phyloP scores from a whole-genome alignment of 139 green algal genomes.

The Asterochloris erici region DNA sequence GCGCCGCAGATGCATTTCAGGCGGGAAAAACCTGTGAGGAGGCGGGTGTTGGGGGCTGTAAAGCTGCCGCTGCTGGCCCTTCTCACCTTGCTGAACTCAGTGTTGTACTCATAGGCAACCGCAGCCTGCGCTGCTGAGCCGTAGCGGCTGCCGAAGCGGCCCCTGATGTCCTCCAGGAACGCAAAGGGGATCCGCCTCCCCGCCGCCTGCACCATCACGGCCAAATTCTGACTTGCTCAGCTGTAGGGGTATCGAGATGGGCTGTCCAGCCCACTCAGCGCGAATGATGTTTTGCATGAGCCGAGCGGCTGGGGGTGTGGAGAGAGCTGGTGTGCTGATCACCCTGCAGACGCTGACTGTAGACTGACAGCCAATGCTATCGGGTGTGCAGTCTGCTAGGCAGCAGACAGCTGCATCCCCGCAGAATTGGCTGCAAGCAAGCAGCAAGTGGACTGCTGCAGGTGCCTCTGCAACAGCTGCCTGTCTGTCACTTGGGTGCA shows the following conservation, averaged over 20 bases:
- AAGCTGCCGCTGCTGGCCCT: slow-evolving; percentile 48
- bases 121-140: slow-evolving; percentile 39
- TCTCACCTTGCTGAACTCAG: slow-evolving; percentile 59
- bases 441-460: too few relatives aligned
- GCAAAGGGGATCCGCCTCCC: slow-evolving; percentile 82
- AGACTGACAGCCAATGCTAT: too few relatives aligned
- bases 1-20: too few relatives aligned
- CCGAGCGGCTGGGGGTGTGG: neutral
- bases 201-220: slow-evolving; percentile 40
- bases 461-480: too few relatives aligned
- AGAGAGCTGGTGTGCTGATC: neutral
- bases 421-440: too few relatives aligned
- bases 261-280: neutral
- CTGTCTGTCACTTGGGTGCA: neutral
- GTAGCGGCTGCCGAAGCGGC: slow-evolving; percentile 66
- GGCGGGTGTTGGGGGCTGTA: too few relatives aligned
- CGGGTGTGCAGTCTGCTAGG: neutral
- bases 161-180: slow-evolving; percentile 84
- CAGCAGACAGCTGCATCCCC: neutral
- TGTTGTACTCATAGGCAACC: slow-evolving; percentile 87
- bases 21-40: too few relatives aligned
- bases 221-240: neutral
- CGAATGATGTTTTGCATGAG: neutral
- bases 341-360: neutral
- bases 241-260: neutral